Base-by-base conservation (phyloP, 345 rosid species). In the Xanthoceras sorbifolium region DNA sequence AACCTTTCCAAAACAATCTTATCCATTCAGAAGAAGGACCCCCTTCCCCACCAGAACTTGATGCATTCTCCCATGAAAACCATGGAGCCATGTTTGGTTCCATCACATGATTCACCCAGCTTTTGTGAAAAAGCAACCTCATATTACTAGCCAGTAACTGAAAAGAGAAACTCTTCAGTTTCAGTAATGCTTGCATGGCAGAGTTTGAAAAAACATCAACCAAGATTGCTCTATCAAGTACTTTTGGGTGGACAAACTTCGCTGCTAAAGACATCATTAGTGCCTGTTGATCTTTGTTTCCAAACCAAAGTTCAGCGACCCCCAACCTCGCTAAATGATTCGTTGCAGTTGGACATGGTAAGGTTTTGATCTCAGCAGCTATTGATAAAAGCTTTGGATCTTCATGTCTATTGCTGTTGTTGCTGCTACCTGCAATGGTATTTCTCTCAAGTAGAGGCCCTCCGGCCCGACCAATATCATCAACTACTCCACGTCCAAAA, bases 1-100 rank as follows among this genome's bases (percentile, higher is more conserved):
- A 92, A 76, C 85, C 84, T 81, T 88, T 92, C 98, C 98, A 94
- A 77, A 94, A 94, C 74, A 91, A 89, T 77, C 82, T 84, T 78
- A 94, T 81, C 98, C 98, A 94, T 78, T 91, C 93, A 77, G 92
- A 87, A 60, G 98, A 88, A 64, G 98, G 98, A 63, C 98, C 97
- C 77, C 79, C 86, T 76, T 84, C 97, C 79, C 87, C 87, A 77
- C 89, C 85, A 80, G 86, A 83, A 80, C 76, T 84, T 69, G 92
- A 83, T 55, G 83, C 80, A 81, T 78, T 84, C 80, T 86, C 90
- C 97, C 98, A 94, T 28, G 97, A 94, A 84, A 94, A 92, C 98
- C 98, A 91, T 42, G 98, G 97, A 81, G 89, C 85, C 85, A 78
- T 68, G 73, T 84, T 86, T 73, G 89, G 84, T 50, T 76, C 90